Percentiles rank a stretch among this genome's conserved stretches.
phyloP scores from a whole-genome alignment of 2,329 filamentous ascomycete genomes.

The Colletotrichum sp. region DNA sequence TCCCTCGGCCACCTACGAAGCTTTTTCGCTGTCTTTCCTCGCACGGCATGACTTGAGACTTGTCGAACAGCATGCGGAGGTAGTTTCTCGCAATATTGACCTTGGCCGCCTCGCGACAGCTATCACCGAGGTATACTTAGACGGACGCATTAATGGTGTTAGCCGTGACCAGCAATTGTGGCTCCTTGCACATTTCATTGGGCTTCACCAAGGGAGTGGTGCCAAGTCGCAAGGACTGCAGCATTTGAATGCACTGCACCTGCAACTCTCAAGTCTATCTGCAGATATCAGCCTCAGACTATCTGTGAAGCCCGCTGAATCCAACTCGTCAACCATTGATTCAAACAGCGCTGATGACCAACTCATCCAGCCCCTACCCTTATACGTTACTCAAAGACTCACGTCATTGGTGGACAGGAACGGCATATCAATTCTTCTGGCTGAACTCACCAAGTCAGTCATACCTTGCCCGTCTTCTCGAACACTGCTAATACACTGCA shows the following conservation, averaged over 20 bases:
- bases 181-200: constrained; percentile 71
- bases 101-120: constrained; percentile 44
- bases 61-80: constrained; percentile 44
- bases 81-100: constrained; percentile 42
- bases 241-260: constrained; percentile 58
- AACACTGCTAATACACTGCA: background rate
- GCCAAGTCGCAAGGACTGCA: constrained; percentile 38
- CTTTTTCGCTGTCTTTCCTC: constrained; percentile 45
- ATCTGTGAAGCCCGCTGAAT: constrained; percentile 22
- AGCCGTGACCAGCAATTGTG: constrained; percentile 58
- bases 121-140: constrained; percentile 41
- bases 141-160: constrained; percentile 25
- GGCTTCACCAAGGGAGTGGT: constrained; percentile 50
- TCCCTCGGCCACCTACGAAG: constrained; percentile 32
- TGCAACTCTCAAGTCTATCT: constrained; percentile 57
- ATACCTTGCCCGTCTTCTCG: too few species aligned
- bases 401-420: constrained; percentile 75
- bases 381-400: constrained; percentile 71
- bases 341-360: constrained; percentile 26
- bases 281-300: constrained; percentile 55
- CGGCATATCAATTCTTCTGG: constrained; percentile 70
- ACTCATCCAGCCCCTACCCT: constrained; percentile 42
- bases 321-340: constrained; percentile 13
- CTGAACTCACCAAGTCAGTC: constrained; percentile 17
- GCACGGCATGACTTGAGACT: constrained; percentile 38